Evolutionary conservation across 345 rosid genomes (phyloP).

Genomic region (Salix suchowensis): DNA sequence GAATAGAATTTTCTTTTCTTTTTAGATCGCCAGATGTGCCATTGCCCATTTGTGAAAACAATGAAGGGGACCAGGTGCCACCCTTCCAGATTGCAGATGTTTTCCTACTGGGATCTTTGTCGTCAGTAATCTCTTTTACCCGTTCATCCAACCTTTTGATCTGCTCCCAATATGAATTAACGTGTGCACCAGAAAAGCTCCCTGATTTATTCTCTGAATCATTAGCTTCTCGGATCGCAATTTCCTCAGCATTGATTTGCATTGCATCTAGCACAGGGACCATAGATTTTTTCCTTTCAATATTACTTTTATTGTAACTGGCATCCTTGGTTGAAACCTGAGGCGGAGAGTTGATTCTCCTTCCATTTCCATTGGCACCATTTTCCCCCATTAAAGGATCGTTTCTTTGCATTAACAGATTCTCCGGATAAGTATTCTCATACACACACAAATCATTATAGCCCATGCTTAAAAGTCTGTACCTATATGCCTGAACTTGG

Average conservation of each 20-base stretch:
- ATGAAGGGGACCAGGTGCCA: slow-evolving; percentile 35
- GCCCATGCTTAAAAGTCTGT: slow-evolving; percentile 66
- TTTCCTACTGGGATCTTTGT: slow-evolving; percentile 24
- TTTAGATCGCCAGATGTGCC: slow-evolving; percentile 21
- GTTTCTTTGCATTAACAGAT: slow-evolving; percentile 30
- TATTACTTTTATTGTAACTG: slow-evolving; percentile 10
- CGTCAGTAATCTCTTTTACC: slow-evolving; percentile 36
- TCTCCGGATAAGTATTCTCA: slow-evolving; percentile 46
- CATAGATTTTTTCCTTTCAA: slow-evolving; percentile 15
- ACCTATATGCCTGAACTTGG: slow-evolving; percentile 74
- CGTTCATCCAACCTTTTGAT: slow-evolving; percentile 48
- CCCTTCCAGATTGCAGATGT: slow-evolving; percentile 29
- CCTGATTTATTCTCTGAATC: slow-evolving; percentile 31
- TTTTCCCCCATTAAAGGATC: slow-evolving; percentile 27
- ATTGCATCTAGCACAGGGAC: slow-evolving; percentile 10
- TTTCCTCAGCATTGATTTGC: slow-evolving; percentile 15
- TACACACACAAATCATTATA: slow-evolving; percentile 43
- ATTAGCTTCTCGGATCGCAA: slow-evolving; percentile 21
- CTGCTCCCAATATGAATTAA: slow-evolving; percentile 52
- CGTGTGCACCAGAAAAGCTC: slow-evolving; percentile 27
- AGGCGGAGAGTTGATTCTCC: slow-evolving; percentile 44
- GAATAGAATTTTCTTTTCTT: slow-evolving; percentile 15
- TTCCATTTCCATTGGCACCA: slow-evolving; percentile 8
- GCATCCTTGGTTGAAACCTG: slow-evolving; percentile 20
- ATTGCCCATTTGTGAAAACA: slow-evolving; percentile 33